Base-by-base conservation (phyloP, 75 land plant genomes). In the Pinus tabuliformis region DNA sequence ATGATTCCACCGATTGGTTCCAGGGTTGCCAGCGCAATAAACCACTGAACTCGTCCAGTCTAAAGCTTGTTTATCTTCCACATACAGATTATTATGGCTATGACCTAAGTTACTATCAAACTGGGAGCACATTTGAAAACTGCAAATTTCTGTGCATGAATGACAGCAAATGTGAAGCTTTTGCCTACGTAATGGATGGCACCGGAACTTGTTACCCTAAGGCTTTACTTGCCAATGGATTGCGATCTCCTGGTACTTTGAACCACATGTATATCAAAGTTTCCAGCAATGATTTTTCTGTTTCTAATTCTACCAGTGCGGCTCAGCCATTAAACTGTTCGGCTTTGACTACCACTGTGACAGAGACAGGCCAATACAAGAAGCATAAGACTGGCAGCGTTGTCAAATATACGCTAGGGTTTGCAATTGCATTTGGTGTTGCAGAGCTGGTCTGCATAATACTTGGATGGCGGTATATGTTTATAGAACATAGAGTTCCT, bases 81-180 rank as follows among this genome's bases (percentile, higher is more conserved):
- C 83, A 33, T 33, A 33, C 33, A 33, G 33, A 33, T 33, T 33
- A 33, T 33, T 33, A 33, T 33, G 33, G 33, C 1, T 81, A 57
- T 75, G 88, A 89, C 77, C 39, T 74, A 13, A 8, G 17, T 58
- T 59, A 59, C 7, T 77, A 70, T 60, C 73, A 16, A 5, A 1
- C 22, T 18, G 33, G 21, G 1, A 5, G 70, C 0, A 74, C 85
- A 1, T 60, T 83, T 0, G 73, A 82, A 0, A 28, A 33, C 7
- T 88, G 88, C 78, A 78, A 7, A 66, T 58, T 58, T 13, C 56
- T 73, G 5, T 88, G 87, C 74, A 39, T 75, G 59, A 64, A 66
- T 12, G 81, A 81, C 36, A 85, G 74, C 36, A 28, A 13, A 6
- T 88, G 90, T 74, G 17, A 36, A 56, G 85, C 59, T 2, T 81